Conservation (phyloP, 768 basidiomycete genomes). For the Daedalea quercina region DNA sequence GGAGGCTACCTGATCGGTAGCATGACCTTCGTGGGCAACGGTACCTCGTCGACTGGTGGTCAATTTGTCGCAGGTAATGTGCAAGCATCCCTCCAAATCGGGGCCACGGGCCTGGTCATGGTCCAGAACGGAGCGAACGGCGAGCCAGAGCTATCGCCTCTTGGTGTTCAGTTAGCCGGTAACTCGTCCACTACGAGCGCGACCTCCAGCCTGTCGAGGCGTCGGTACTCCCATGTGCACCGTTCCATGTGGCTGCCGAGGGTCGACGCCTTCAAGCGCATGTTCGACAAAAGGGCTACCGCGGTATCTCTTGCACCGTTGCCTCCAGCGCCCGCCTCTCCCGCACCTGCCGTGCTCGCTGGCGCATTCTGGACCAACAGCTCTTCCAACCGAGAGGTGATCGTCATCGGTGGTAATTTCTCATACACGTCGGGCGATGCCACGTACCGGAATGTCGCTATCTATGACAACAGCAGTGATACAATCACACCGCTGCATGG, state of each 20-base stretch:
- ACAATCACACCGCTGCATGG: constrained; percentile 52
- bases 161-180: constrained; percentile 49
- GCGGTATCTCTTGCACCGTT: constrained; percentile 40
- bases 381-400: constrained; percentile 55
- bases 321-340: constrained; percentile 46
- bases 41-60: constrained; percentile 40
- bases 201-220: constrained; percentile 23
- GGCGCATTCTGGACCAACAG: constrained; percentile 89
- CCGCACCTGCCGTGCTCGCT: constrained; percentile 77
- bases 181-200: constrained; percentile 23
- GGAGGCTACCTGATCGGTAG: constrained; percentile 70
- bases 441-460: constrained; percentile 49
- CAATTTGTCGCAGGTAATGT: constrained; percentile 73
- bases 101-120: constrained; percentile 75
- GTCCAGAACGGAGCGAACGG: constrained; percentile 57
- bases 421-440: constrained; percentile 41
- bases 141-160: constrained; percentile 50
- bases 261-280: constrained; percentile 27
- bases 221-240: constrained; percentile 32
- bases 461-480: constrained; percentile 57
- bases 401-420: constrained; percentile 90
- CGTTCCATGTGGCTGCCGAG: constrained; percentile 45
- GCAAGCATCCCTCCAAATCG: constrained; percentile 47
- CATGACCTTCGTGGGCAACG: constrained; percentile 64
- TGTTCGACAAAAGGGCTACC: constrained; percentile 49